Evolutionary conservation across 2,329 filamentous ascomycete genomes (phyloP).

Genomic region (Aschersonia sp.): DNA sequence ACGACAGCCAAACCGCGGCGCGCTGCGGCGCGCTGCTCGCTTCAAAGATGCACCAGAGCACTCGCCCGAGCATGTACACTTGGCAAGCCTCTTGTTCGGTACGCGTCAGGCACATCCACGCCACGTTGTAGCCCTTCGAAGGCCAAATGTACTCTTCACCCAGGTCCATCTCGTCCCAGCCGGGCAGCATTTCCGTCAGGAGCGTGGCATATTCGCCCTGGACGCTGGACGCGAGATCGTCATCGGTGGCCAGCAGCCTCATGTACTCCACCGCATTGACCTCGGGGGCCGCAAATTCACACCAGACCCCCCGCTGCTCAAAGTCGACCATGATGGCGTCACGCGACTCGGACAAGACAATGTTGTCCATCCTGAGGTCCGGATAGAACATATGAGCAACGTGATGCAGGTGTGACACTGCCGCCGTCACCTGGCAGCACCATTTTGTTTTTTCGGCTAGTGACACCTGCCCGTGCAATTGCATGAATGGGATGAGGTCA

Average conservation of each 20-base stretch:
- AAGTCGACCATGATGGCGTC: constrained; percentile 45
- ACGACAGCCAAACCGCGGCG: constrained; percentile 43
- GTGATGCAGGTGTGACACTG: constrained; percentile 33
- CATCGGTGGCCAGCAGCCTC: constrained; percentile 35
- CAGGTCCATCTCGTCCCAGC: constrained; percentile 25
- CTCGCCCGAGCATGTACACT: constrained; percentile 47
- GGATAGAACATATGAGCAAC: constrained; percentile 36
- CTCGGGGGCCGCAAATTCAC: constrained; percentile 45
- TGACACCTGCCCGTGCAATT: constrained; percentile 27
- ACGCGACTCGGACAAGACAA: constrained; percentile 32
- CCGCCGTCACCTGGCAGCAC: constrained; percentile 36
- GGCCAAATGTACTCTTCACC: constrained; percentile 33
- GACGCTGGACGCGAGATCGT: constrained; percentile 25
- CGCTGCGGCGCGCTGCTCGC: constrained; percentile 42
- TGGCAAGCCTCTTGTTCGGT: constrained; percentile 41
- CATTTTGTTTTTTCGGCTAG: constrained; percentile 33
- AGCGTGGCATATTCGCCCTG: constrained; percentile 24
- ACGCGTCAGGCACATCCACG: constrained; percentile 37
- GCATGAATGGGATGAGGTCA: constrained; percentile 36
- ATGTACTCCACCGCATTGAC: constrained; percentile 44
- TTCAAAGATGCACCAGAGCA: constrained; percentile 50
- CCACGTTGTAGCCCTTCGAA: constrained; percentile 34
- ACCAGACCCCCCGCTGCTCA: constrained; percentile 49
- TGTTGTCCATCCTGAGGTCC: constrained; percentile 44
- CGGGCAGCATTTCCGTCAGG: constrained; percentile 28